Base-by-base conservation (phyloP, 176 grass and related monocot species). In the Saccharum officinarum region DNA sequence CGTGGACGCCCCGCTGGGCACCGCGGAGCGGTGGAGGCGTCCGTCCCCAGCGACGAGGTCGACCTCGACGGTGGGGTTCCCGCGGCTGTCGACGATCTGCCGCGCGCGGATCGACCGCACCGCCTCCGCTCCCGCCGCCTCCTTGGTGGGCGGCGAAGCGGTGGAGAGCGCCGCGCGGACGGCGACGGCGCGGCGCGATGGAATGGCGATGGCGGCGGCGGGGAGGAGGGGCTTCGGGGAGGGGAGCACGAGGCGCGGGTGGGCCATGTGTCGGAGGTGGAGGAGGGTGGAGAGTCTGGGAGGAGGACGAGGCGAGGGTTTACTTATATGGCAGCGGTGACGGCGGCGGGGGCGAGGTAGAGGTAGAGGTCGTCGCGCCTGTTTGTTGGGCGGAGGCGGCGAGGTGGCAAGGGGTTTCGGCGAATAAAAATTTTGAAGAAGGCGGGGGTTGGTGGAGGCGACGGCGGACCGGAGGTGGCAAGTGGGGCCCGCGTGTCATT, bases 71-170 rank as follows among this genome's bases (percentile, higher is more conserved):
- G 97, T 99, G 83, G 97, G 97, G 65, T 96, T 99, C 20, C 97
- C 97, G 14, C 97, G 83, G 86, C 97, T 99, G 80, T 99, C 97
- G 11, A 99, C 77, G 92, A 99, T 99, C 90, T 99, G 97, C n/a
- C 97, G 79, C 69, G 97, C 97, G 82, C 84, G 92, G 74, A 99
- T 83, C 82, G 91, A 96, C 26, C 86, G 87, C 63, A 96, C 83
- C n/a, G 69, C 45, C 74, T 83, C 82, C 49, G 90, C 83, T 36
- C 83, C 80, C 0, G 26, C 22, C 31, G 71, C 83, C 49, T 78
- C 82, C 45, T 18, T 74, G 4, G 78, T 63, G 0, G 73, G 17
- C 45, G 87, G 7, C 6, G 81, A 15, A 0, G 87, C 13, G 5
- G 92, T 39, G n/a, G 89, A 79, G n/a, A 87, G 41, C 64, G 85